A percentile compares a stretch with the other conserved stretches of the same genome.
These are phyloP conservation scores for Pseudonitzschia pungens DNA, from an alignment of 108 stramenopile genomes.

Conservation along the genomic window DNA sequence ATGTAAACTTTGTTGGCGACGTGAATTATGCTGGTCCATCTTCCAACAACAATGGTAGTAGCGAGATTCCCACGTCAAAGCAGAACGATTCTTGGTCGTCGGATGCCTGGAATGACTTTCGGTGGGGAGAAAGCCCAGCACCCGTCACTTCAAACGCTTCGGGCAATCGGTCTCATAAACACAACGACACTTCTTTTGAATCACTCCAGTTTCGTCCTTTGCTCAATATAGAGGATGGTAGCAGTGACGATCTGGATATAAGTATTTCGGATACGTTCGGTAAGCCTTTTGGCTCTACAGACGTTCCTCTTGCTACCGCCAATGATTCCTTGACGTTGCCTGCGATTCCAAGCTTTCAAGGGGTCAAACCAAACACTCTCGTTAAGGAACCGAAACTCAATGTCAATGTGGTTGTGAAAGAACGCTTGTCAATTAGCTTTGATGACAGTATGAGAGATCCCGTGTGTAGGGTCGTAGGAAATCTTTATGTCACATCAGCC, in stretches of 20 bases:
- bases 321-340: neutral
- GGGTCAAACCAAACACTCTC: neutral
- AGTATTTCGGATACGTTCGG: conserved; percentile 2
- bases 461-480: conserved; percentile 38
- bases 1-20: neutral
- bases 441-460: conserved; percentile 33
- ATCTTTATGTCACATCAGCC: conserved; percentile 36
- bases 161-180: neutral
- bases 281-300: neutral
- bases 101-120: conserved; percentile 12
- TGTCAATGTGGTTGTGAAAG: conserved; percentile 28
- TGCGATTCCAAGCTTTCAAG: neutral
- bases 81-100: conserved; percentile 17
- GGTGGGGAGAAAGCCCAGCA: neutral
- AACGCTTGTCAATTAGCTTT: conserved; percentile 46
- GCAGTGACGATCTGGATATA: neutral
- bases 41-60: neutral
- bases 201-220: neutral
- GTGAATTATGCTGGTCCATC: neutral
- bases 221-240: neutral
- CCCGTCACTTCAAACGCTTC: neutral
- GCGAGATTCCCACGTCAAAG: neutral
- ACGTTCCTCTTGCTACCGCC: neutral
- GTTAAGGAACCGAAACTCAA: neutral
- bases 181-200: conserved; percentile 2